Percentiles rank a stretch among this genome's conserved stretches.
These are phyloP conservation scores for Eucalyptus marginata DNA, from an alignment of 345 rosid species.

Conservation along the genomic window DNA sequence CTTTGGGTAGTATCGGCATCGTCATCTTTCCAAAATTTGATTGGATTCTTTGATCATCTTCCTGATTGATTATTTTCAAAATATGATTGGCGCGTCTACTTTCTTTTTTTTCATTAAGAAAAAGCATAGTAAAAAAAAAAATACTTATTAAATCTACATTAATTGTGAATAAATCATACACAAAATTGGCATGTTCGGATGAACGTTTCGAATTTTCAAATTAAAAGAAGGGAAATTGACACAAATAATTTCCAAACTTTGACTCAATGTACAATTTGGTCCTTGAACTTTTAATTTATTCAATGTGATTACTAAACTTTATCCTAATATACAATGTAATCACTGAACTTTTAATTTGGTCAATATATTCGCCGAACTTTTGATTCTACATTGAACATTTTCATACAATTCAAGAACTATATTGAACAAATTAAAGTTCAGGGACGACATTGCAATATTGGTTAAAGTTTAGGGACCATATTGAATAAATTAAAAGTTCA, in stretches of 20 bases:
- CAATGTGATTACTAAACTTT: too few relatives aligned
- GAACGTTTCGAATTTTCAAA: not conserved
- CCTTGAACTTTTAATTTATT: too few relatives aligned
- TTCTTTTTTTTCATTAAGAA: too few relatives aligned
- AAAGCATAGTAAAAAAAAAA: not conserved
- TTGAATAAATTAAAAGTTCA: too few relatives aligned
- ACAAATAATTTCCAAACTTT: too few relatives aligned
- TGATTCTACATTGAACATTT: accelerated
- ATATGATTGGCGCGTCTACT: too few relatives aligned
- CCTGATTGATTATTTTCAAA: not conserved
- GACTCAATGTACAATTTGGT: accelerated
- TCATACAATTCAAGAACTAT: accelerated
- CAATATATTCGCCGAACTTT: accelerated
- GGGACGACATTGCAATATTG: accelerated
- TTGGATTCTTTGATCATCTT: not conserved
- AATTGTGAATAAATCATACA: not conserved
- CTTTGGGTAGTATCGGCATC: too few relatives aligned
- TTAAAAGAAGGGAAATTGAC: too few relatives aligned
- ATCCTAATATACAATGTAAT: too few relatives aligned
- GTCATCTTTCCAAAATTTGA: not conserved
- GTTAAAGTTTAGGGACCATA: accelerated
- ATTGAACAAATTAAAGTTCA: too few relatives aligned
- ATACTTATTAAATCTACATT: too few relatives aligned
- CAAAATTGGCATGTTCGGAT: accelerated
- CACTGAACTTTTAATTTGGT: too few relatives aligned